Percentiles rank a stretch among this genome's conserved stretches.
phyloP scores from a whole-genome alignment of 495 filamentous ascomycete species.

The Penicillium bovifimosum region DNA sequence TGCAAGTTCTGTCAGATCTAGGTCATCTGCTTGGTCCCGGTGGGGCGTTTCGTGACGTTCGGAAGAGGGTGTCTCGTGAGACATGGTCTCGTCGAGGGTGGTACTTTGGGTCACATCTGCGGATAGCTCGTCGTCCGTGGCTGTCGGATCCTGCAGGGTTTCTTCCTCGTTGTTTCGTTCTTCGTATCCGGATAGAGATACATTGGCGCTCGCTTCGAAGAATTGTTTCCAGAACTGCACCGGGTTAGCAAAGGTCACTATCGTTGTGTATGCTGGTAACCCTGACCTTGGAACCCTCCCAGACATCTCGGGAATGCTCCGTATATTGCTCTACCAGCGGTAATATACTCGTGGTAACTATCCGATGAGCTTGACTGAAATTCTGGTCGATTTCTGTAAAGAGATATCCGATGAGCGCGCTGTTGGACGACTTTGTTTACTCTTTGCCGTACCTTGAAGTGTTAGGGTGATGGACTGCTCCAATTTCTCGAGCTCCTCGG shows the following conservation, averaged over 20 bases:
- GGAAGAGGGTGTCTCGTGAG: conserved; percentile 35
- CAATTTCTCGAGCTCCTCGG: conserved; percentile 92
- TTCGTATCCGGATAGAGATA: conserved; percentile 93
- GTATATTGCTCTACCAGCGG: conserved; percentile 96
- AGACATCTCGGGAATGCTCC: conserved; percentile 87
- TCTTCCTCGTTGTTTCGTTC: conserved; percentile 56
- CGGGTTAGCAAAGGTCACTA: not conserved
- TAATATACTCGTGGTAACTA: conserved; percentile 88
- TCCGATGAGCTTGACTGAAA: conserved; percentile 93
- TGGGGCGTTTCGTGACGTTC: conserved; percentile 16
- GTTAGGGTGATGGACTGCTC: conserved; percentile 97
- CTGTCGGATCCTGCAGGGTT: conserved; percentile 45
- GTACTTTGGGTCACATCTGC: conserved; percentile 41
- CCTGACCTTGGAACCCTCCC: conserved; percentile 84
- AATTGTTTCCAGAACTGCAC: conserved; percentile 97
- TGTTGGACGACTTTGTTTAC: conserved; percentile 14
- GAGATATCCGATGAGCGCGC: conserved; percentile 4
- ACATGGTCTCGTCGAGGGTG: conserved; percentile 23
- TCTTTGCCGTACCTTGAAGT: conserved; percentile 64
- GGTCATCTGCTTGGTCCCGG: conserved; percentile 43
- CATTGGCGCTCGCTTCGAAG: conserved; percentile 96
- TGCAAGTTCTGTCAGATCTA: conserved; percentile 47
- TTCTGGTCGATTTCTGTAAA: conserved; percentile 93
- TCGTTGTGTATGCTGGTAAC: not conserved
- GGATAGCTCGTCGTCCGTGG: conserved; percentile 46